These are phyloP conservation scores for Viola pubescens DNA, from an alignment of 441 rosid species.

Conservation along the genomic window DNA sequence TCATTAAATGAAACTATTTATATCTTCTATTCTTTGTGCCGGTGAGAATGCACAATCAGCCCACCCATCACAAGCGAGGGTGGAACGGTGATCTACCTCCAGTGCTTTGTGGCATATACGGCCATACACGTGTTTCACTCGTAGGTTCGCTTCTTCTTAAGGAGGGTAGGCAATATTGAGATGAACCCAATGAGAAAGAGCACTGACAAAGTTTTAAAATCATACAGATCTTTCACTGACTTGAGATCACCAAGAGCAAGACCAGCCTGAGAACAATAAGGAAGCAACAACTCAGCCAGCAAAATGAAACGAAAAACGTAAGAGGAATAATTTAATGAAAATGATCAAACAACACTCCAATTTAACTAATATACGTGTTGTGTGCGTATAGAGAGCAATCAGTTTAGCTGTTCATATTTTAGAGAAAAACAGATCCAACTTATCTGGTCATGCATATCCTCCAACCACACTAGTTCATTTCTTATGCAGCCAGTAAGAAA, in stretches of 20 bases:
- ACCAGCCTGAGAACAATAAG: conserved; percentile 50
- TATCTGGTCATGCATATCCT: no score
- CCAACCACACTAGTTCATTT: no score
- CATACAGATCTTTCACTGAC: conserved; percentile 85
- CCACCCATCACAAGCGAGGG: neutral
- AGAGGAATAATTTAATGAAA: no score
- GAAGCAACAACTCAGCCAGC: no score
- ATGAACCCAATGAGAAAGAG: conserved; percentile 81
- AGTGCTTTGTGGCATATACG: neutral
- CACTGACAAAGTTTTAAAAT: conserved; percentile 74
- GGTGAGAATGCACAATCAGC: conserved; percentile 13
- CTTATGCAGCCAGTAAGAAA: no score
- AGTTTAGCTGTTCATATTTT: no score
- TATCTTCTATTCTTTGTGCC: conserved; percentile 4
- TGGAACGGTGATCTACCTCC: conserved; percentile 10
- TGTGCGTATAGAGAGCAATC: no score
- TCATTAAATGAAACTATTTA: neutral
- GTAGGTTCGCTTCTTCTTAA: conserved; percentile 75
- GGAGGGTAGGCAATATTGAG: conserved; percentile 69
- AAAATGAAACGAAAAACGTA: no score
- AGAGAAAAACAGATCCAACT: no score
- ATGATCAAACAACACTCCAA: no score
- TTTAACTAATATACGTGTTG: no score
- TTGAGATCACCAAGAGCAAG: conserved; percentile 90
- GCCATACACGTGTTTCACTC: conserved; percentile 30